phyloP scores from a whole-genome alignment of 441 rosid genomes.

The Populus hybrid region DNA sequence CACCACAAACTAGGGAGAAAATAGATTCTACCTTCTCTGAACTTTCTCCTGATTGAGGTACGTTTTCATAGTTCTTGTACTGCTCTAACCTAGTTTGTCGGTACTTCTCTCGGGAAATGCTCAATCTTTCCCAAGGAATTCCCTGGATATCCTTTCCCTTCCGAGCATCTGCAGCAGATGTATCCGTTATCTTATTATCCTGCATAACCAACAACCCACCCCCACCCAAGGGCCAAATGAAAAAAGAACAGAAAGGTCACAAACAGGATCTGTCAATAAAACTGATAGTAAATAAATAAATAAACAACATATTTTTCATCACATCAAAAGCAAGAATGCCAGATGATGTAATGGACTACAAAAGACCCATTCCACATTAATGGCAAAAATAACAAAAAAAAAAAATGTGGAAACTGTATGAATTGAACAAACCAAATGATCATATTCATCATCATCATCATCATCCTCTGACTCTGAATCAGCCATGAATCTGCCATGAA shows the following conservation, averaged over 20 bases:
- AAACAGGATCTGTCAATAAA: constrained; percentile 28
- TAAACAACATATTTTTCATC: not conserved
- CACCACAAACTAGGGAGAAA: too few species aligned
- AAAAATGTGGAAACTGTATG: not conserved
- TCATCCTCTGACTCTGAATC: constrained; percentile 68
- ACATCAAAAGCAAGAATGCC: not conserved
- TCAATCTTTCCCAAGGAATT: constrained; percentile 92
- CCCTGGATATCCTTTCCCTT: constrained; percentile 91
- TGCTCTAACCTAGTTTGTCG: constrained; percentile 81
- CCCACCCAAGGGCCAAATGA: constrained; percentile 1
- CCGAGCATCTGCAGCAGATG: constrained; percentile 82
- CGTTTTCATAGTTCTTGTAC: constrained; percentile 87
- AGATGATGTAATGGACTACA: not conserved
- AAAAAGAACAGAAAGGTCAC: constrained; percentile 16
- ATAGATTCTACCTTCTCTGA: constrained; percentile 50
- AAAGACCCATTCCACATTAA: not conserved
- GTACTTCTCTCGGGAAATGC: constrained; percentile 72
- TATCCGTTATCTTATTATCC: constrained; percentile 52
- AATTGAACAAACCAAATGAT: constrained; percentile 36
- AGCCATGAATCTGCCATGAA: constrained; percentile 50
- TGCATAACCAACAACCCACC: constrained; percentile 27
- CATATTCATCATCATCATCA: constrained; percentile 51
- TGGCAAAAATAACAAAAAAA: not conserved
- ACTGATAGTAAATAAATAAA: not conserved
- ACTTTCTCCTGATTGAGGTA: constrained; percentile 64